These are phyloP conservation scores for Pochonia chlamydosporia DNA, from an alignment of 2,329 filamentous ascomycete species.

Conservation along the genomic window DNA sequence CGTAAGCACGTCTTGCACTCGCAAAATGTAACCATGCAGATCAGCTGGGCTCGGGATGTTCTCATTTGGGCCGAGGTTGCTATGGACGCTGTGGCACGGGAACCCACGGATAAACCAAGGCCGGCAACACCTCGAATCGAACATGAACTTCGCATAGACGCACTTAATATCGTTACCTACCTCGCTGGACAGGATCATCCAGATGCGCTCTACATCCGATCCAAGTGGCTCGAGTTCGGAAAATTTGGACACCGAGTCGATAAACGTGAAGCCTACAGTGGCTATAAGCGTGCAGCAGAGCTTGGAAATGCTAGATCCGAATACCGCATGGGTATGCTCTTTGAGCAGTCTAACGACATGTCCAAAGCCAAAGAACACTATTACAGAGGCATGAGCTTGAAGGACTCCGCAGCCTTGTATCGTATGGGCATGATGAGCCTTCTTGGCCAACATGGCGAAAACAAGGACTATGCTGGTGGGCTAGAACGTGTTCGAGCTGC, in stretches of 20 bases:
- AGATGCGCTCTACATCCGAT: constrained; percentile 86
- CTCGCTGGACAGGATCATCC: constrained; percentile 88
- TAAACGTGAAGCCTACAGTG: constrained; percentile 88
- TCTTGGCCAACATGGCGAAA: constrained; percentile 86
- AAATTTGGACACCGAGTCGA: constrained; percentile 88
- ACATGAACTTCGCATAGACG: constrained; percentile 81
- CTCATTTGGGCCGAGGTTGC: constrained; percentile 83
- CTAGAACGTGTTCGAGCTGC: constrained; percentile 78
- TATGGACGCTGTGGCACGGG: constrained; percentile 67
- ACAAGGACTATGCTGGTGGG: constrained; percentile 71
- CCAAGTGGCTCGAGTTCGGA: constrained; percentile 97
- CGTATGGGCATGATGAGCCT: constrained; percentile 96
- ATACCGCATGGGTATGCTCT: constrained; percentile 97
- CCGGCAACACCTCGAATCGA: constrained; percentile 80
- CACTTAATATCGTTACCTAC: constrained; percentile 86
- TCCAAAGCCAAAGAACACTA: constrained; percentile 90
- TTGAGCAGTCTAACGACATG: constrained; percentile 89
- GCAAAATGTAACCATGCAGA: constrained; percentile 91
- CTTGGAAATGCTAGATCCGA: constrained; percentile 83
- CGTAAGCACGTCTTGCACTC: constrained; percentile 81
- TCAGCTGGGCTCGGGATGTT: constrained; percentile 93
- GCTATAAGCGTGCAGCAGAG: constrained; percentile 80
- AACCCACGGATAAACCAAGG: constrained; percentile 47
- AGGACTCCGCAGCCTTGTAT: constrained; percentile 82
- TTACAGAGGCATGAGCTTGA: constrained; percentile 68